These are phyloP conservation scores for Leptographium wingfieldii DNA, from an alignment of 2,329 filamentous ascomycete genomes.

Conservation along the genomic window DNA sequence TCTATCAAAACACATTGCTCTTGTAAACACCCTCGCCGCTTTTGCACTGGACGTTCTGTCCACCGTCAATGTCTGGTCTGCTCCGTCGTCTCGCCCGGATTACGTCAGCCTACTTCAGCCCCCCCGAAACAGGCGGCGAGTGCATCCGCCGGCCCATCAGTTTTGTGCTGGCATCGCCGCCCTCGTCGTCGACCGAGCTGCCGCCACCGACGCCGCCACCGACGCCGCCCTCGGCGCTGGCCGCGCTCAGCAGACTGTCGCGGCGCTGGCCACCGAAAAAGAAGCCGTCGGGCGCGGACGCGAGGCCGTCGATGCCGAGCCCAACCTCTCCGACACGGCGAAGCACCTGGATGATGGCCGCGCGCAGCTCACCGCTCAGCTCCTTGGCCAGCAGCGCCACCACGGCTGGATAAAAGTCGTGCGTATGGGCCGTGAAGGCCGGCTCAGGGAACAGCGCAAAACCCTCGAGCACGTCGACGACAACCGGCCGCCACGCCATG, in stretches of 20 bases:
- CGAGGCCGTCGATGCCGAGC: slow-evolving; percentile 33
- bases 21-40: background rate
- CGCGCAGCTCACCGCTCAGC: slow-evolving; percentile 64
- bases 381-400: slow-evolving; percentile 77
- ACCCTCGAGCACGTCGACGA: slow-evolving; percentile 91
- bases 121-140: slow-evolving; percentile 2
- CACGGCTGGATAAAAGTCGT: slow-evolving; percentile 73
- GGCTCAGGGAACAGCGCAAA: slow-evolving; percentile 71
- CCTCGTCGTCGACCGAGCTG: slow-evolving; percentile 12
- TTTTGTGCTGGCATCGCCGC: slow-evolving; percentile 15
- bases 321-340: slow-evolving; percentile 71
- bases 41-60: background rate
- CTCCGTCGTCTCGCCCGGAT: background rate
- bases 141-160: slow-evolving; percentile 14
- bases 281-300: background rate
- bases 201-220: background rate
- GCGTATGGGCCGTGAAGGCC: slow-evolving; percentile 68
- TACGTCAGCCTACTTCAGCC: background rate
- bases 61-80: background rate
- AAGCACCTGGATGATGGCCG: slow-evolving; percentile 65
- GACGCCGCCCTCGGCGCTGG: slow-evolving; percentile 5
- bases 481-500: slow-evolving; percentile 90
- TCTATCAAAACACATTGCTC: background rate
- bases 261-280: slow-evolving; percentile 1
- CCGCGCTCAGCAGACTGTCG: slow-evolving; percentile 12